A percentile compares a stretch with the other conserved stretches of the same genome.
Evolutionary conservation across 805 yeast genomes (phyloP).

Genomic region (Lipomyces mesembrius): DNA sequence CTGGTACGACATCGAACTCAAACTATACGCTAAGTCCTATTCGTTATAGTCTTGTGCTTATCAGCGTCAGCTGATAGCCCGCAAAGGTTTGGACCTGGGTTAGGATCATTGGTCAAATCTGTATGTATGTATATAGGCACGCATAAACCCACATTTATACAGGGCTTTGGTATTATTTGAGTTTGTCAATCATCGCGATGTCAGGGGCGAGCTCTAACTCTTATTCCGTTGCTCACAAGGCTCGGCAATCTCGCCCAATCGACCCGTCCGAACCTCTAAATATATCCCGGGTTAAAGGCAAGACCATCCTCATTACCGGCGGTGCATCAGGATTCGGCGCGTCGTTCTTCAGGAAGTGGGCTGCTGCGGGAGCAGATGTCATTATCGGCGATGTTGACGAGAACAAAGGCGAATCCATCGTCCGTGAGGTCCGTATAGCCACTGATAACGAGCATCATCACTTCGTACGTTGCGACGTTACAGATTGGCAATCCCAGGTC

Average conservation of each 20-base stretch:
- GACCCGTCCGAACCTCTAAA: not conserved
- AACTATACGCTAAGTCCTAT: no score
- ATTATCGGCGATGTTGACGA: conserved; percentile 7
- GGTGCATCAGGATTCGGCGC: conserved; percentile 14
- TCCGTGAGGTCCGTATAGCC: not conserved
- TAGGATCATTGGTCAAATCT: no score
- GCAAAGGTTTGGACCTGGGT: no score
- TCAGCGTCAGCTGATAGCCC: no score
- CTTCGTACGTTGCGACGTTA: conserved; percentile 13
- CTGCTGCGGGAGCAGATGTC: conserved; percentile 10
- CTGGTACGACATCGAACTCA: no score
- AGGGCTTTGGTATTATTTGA: no score
- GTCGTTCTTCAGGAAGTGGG: not conserved
- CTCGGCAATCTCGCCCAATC: not conserved
- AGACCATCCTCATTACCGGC: conserved; percentile 11
- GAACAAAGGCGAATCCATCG: not conserved
- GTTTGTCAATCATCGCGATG: no score
- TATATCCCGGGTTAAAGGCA: conserved; percentile 39
- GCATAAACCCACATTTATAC: no score
- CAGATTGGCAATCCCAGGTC: conserved; percentile 20
- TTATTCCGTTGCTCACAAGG: not conserved
- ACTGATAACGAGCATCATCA: not conserved
- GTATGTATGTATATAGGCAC: no score
- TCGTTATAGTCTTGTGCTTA: no score
- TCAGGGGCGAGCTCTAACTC: no score